Conservation (phyloP, 1,139 yeast genomes). For the Geotrichum histeridarum region DNA sequence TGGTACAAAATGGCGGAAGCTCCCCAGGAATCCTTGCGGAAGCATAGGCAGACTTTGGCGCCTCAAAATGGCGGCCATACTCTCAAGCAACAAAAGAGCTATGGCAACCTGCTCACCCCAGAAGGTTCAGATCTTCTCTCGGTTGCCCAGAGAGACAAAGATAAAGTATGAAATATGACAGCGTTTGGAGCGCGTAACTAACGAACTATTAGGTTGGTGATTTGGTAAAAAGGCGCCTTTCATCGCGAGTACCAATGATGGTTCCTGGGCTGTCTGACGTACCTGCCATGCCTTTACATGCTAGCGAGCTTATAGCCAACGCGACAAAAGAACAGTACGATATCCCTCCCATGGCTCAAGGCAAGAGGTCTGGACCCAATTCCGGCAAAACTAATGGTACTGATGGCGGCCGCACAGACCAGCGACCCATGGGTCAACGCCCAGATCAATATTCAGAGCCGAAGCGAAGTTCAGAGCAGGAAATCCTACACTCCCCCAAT, state of each 20-base stretch:
- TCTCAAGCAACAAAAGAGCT: slow-evolving; percentile 16
- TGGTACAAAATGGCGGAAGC: slow-evolving; percentile 13
- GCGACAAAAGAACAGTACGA: slow-evolving; percentile 16
- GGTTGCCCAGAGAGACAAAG: slow-evolving; percentile 21
- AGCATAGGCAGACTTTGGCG: slow-evolving; percentile 32
- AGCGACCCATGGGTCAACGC: neutral
- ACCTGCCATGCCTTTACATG: slow-evolving; percentile 30
- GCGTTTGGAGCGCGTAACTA: slow-evolving; percentile 14
- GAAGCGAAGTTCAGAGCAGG: slow-evolving; percentile 13
- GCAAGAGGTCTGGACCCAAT: neutral
- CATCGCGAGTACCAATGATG: slow-evolving; percentile 20
- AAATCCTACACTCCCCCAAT: slow-evolving; percentile 16
- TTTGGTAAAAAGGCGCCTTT: slow-evolving; percentile 19
- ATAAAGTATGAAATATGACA: slow-evolving; percentile 18
- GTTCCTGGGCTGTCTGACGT: slow-evolving; percentile 20
- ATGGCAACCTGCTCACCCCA: slow-evolving; percentile 23
- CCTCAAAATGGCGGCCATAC: slow-evolving; percentile 19
- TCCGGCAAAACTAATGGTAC: neutral
- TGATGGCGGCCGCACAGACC: neutral
- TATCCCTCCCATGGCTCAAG: slow-evolving; percentile 5
- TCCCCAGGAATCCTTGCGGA: slow-evolving; percentile 30
- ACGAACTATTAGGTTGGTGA: slow-evolving; percentile 17
- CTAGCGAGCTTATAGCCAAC: slow-evolving; percentile 28
- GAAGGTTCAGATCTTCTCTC: slow-evolving; percentile 23
- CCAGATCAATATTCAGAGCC: neutral